A percentile compares a stretch with the other conserved stretches of the same genome.
Conservation (phyloP, 192 early-diverging fungal species). For the Phycomyces nitens region DNA sequence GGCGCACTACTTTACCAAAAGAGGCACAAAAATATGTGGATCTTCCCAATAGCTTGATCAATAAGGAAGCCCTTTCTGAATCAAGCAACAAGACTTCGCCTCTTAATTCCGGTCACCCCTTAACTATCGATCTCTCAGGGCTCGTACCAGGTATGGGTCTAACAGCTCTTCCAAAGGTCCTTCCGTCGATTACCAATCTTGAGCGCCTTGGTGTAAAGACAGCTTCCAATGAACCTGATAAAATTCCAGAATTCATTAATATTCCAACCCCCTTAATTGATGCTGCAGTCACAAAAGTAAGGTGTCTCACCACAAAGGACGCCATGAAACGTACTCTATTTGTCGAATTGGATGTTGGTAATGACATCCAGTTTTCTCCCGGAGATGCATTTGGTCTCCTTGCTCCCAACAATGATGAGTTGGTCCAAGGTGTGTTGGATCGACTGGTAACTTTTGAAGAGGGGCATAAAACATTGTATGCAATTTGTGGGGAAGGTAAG, state of each 20-base stretch:
- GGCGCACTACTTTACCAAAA: constrained; percentile 10
- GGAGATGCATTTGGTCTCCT: constrained; percentile 88
- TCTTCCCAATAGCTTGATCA: constrained; percentile 19
- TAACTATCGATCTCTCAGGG: constrained; percentile 45
- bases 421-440: constrained; percentile 65
- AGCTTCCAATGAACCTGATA: neutral
- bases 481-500: constrained; percentile 41
- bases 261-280: constrained; percentile 45
- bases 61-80: neutral
- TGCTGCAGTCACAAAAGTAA: constrained; percentile 49
- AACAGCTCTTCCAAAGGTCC: constrained; percentile 56
- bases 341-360: constrained; percentile 51
- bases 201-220: neutral
- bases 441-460: constrained; percentile 50
- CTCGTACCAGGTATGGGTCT: constrained; percentile 45
- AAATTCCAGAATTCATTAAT: constrained; percentile 42
- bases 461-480: constrained; percentile 31
- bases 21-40: constrained; percentile 20
- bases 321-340: constrained; percentile 73
- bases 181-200: constrained; percentile 46
- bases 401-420: constrained; percentile 74
- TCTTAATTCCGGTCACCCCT: constrained; percentile 21
- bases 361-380: constrained; percentile 45
- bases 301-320: constrained; percentile 59
- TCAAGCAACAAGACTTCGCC: neutral